These are phyloP conservation scores for Moesziomyces globuligerus DNA, from an alignment of 1,284 basidiomycete genomes.

Conservation along the genomic window DNA sequence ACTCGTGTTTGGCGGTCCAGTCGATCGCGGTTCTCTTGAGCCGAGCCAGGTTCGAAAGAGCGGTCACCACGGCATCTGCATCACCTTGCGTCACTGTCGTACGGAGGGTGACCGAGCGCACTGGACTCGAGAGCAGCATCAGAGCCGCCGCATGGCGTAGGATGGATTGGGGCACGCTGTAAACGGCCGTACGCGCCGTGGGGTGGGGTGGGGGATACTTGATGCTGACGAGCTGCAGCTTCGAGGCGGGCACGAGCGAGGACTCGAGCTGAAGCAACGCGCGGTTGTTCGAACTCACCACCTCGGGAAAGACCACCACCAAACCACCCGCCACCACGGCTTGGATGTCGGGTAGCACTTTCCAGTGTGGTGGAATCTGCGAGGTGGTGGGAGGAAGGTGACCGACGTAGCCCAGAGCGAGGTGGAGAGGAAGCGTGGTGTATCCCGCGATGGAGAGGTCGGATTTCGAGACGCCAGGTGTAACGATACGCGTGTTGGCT, in stretches of 20 bases:
- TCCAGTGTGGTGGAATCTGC: neutral
- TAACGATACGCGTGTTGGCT: slow-evolving; percentile 30
- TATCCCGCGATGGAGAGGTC: slow-evolving; percentile 17
- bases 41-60: slow-evolving; percentile 9
- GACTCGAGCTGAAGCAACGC: slow-evolving; percentile 25
- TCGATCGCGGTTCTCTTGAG: slow-evolving; percentile 21
- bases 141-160: neutral
- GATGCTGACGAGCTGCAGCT: slow-evolving; percentile 1
- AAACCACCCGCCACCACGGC: slow-evolving; percentile 11
- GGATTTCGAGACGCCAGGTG: slow-evolving; percentile 10
- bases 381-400: slow-evolving; percentile 13
- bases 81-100: neutral
- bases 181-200: slow-evolving; percentile 8
- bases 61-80: neutral
- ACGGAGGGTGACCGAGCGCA: slow-evolving; percentile 3
- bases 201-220: slow-evolving; percentile 25
- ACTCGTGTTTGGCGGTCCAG: slow-evolving; percentile 24
- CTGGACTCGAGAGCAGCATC: slow-evolving; percentile 7
- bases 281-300: slow-evolving; percentile 42
- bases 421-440: slow-evolving; percentile 4
- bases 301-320: slow-evolving; percentile 56
- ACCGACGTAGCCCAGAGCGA: slow-evolving; percentile 6
- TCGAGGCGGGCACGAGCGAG: slow-evolving; percentile 2
- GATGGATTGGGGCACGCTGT: slow-evolving; percentile 4
- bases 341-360: slow-evolving; percentile 13